Percentiles rank a stretch among this genome's conserved stretches.
phyloP scores from a whole-genome alignment of 2,329 filamentous ascomycete genomes.

The Monosporascus sp. region DNA sequence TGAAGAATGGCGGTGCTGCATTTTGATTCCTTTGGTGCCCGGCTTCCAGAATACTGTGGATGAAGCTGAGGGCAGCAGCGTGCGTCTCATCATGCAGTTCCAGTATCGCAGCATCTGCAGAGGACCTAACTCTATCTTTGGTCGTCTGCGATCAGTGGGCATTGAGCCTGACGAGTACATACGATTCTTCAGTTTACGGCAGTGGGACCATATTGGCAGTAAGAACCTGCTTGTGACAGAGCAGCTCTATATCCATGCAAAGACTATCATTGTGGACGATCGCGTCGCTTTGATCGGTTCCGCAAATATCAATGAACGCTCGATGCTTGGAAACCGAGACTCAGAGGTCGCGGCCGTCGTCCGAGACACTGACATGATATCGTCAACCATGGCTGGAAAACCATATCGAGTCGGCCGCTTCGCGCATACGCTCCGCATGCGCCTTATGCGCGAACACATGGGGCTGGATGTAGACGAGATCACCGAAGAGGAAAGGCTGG shows the following conservation, averaged over 20 bases:
- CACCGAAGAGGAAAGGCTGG: constrained; percentile 68
- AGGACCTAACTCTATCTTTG: constrained; percentile 88
- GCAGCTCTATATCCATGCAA: constrained; percentile 96
- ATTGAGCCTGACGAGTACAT: constrained; percentile 96
- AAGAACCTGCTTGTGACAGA: constrained; percentile 84
- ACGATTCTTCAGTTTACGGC: constrained; percentile 84
- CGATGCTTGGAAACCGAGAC: constrained; percentile 86
- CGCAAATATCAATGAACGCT: constrained; percentile 97
- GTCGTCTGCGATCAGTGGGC: constrained; percentile 67
- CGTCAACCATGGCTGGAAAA: constrained; percentile 83
- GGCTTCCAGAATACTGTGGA: constrained; percentile 97
- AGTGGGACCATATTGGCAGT: constrained; percentile 86
- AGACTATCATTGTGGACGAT: constrained; percentile 94
- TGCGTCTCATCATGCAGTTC: constrained; percentile 92
- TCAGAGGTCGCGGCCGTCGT: constrained; percentile 89
- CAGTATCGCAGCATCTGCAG: constrained; percentile 95
- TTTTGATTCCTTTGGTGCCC: constrained; percentile 94
- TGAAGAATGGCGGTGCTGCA: constrained; percentile 84
- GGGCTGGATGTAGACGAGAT: constrained; percentile 94
- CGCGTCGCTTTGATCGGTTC: constrained; percentile 90
- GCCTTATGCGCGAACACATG: constrained; percentile 93
- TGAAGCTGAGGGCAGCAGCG: constrained; percentile 86
- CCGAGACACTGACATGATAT: constrained; percentile 86
- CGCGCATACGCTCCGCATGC: constrained; percentile 85
- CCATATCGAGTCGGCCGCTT: constrained; percentile 89